phyloP scores from a whole-genome alignment of 1,284 basidiomycete species.

The Heliocybe sulcata region DNA sequence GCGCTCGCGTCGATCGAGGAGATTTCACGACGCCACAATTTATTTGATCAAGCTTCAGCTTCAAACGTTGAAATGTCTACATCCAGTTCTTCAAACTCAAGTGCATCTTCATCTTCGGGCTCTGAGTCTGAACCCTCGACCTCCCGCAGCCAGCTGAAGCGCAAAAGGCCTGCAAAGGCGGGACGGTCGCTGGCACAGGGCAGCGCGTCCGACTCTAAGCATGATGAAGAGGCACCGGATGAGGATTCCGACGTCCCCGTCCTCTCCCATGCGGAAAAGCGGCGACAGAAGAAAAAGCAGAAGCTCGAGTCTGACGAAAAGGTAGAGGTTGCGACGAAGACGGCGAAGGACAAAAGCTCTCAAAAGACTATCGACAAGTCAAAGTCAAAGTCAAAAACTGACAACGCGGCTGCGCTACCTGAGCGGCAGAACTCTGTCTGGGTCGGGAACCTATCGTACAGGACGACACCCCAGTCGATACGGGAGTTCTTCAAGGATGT shows the following conservation, averaged over 20 bases:
- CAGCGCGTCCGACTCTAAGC: slow-evolving; percentile 9
- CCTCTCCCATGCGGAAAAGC: slow-evolving; percentile 67
- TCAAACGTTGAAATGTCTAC: too few species aligned
- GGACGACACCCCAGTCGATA: slow-evolving; percentile 73
- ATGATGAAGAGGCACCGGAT: slow-evolving; percentile 8
- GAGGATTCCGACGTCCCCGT: slow-evolving; percentile 33
- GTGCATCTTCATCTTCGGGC: too few species aligned
- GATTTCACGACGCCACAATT: too few species aligned
- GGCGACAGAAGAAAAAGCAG: slow-evolving; percentile 52
- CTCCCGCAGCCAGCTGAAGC: too few species aligned
- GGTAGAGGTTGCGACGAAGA: slow-evolving; percentile 11
- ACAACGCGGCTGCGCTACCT: slow-evolving; percentile 11
- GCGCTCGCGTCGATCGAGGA: too few species aligned
- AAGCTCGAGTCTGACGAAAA: slow-evolving; percentile 17
- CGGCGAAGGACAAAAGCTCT: slow-evolving; percentile 29
- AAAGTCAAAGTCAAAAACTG: neutral
- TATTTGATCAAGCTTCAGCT: too few species aligned
- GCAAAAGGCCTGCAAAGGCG: too few species aligned
- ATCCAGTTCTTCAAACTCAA: too few species aligned
- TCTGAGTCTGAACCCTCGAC: too few species aligned
- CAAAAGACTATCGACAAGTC: slow-evolving; percentile 18
- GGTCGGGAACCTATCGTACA: slow-evolving; percentile 94
- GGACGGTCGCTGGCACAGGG: too few species aligned
- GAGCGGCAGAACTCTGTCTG: slow-evolving; percentile 82
- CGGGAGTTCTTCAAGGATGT: slow-evolving; percentile 66